Base-by-base conservation (phyloP, 2,329 filamentous ascomycete genomes). In the Myriosclerotinia scirpicola region DNA sequence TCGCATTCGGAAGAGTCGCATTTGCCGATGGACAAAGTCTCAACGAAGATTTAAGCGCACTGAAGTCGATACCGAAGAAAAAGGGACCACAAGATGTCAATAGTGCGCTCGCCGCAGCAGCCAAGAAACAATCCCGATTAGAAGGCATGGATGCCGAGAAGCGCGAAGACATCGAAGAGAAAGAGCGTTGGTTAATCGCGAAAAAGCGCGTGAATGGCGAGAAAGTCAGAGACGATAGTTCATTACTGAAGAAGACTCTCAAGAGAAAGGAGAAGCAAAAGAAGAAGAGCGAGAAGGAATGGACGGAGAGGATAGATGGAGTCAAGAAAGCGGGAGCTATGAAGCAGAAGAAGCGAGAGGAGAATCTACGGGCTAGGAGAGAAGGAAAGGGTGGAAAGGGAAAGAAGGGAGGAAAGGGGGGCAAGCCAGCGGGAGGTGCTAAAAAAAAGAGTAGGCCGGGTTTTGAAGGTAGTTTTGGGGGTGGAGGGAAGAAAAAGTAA, bases 171-270 rank as follows among this genome's bases (percentile, higher is more conserved):
- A 89, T 98, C 54, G 88, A 93, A 68, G 92, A 97, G 79, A 98
- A 98, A 82, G 94, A 99, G 74, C 82, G 89, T 67, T 99, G 95
- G 95, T 83, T 97, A 67, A 94, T 91, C 58, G 95, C 95, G 2
- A 90, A 94, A 79, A 92, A 92, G 79, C 88, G 90, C 34, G 92
- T 90, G 1, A 91, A 96, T 77, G 95, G 95, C 59, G 93, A 97
- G 76, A 91, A 92, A 76, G 89, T 97, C 44, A 88, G 87, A 68
- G 93, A 98, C 75, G 92, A 97, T 77, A 92, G 92, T 70, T 87
- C 85, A 55, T 80, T 97, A 66, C 84, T 99, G 38, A 97, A 97
- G 83, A 97, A 97, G 83, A 91, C 93, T 0, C 82, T 98, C 71
- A 97, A 97, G 84, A 88, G 94, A 72, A 96, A 97, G 81, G 92